Percentiles rank a stretch among this genome's conserved stretches.
These are phyloP conservation scores for Lyophyllum decastes DNA, from an alignment of 768 basidiomycete genomes.

Conservation along the genomic window DNA sequence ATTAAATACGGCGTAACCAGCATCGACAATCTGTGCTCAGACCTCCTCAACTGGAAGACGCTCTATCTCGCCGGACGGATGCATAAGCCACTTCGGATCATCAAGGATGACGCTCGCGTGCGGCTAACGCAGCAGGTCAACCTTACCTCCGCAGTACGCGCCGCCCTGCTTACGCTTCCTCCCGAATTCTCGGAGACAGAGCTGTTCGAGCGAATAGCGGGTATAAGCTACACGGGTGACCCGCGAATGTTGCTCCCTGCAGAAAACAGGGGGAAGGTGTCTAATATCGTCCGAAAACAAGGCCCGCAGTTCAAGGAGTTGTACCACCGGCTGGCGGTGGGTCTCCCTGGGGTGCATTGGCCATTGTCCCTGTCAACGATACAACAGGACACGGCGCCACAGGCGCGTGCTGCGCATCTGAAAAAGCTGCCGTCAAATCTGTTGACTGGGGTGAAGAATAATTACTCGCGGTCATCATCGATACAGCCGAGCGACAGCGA, in stretches of 20 bases:
- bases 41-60: conserved; percentile 90
- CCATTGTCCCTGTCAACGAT: conserved; percentile 46
- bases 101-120: conserved; percentile 90
- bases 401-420: conserved; percentile 72
- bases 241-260: conserved; percentile 93
- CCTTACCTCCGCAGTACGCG: conserved; percentile 84
- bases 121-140: conserved; percentile 93
- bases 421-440: conserved; percentile 77
- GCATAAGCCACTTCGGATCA: conserved; percentile 95
- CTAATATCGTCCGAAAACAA: conserved; percentile 88
- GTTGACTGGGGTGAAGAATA: conserved; percentile 53
- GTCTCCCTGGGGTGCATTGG: conserved; percentile 84
- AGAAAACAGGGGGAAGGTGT: conserved; percentile 94
- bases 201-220: conserved; percentile 84
- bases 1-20: conserved; percentile 98
- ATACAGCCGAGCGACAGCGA: conserved; percentile 52
- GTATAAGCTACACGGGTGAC: conserved; percentile 86
- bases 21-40: conserved; percentile 84
- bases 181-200: conserved; percentile 77
- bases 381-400: conserved; percentile 73
- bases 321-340: conserved; percentile 78
- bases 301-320: conserved; percentile 82
- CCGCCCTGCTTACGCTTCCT: conserved; percentile 87
- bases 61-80: conserved; percentile 94
- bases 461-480: conserved; percentile 40